Conservation (phyloP, 2,329 filamentous ascomycete species). For the Colletotrichum liriopes region DNA sequence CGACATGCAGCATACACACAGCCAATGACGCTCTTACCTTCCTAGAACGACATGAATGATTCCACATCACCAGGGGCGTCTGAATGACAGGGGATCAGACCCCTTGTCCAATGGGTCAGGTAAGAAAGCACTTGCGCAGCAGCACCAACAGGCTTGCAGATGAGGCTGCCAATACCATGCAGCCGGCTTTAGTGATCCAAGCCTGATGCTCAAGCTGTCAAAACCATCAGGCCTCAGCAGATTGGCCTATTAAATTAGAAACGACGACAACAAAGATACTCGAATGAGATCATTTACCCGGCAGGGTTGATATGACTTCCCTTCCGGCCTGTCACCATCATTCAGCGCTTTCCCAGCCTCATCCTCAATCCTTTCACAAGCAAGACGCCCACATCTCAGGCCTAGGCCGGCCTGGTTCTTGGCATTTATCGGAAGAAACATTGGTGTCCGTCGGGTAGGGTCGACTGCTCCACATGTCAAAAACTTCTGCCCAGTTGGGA, state of each 20-base stretch:
- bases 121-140: slow-evolving; percentile 24
- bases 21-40: slow-evolving; percentile 28
- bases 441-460: slow-evolving; percentile 27
- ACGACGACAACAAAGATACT: slow-evolving; percentile 3
- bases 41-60: slow-evolving; percentile 24
- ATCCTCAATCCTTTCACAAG: slow-evolving; percentile 13
- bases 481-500: neutral
- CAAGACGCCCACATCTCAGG: slow-evolving; percentile 6
- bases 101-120: slow-evolving; percentile 17
- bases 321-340: slow-evolving; percentile 1
- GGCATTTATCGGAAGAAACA: slow-evolving; percentile 22
- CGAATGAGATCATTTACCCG: slow-evolving; percentile 4
- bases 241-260: slow-evolving; percentile 6
- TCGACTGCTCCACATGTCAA: slow-evolving; percentile 25
- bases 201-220: neutral
- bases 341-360: neutral
- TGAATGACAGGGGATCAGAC: slow-evolving; percentile 27
- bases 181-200: slow-evolving; percentile 12
- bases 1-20: slow-evolving; percentile 35
- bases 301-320: neutral
- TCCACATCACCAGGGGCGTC: slow-evolving; percentile 34
- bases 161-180: slow-evolving; percentile 14
- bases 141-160: slow-evolving; percentile 4
- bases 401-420: slow-evolving; percentile 14
- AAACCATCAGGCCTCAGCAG: slow-evolving; percentile 1